Evolutionary conservation across 768 basidiomycete genomes (phyloP).

Genomic region (Termitomyces titanicus): DNA sequence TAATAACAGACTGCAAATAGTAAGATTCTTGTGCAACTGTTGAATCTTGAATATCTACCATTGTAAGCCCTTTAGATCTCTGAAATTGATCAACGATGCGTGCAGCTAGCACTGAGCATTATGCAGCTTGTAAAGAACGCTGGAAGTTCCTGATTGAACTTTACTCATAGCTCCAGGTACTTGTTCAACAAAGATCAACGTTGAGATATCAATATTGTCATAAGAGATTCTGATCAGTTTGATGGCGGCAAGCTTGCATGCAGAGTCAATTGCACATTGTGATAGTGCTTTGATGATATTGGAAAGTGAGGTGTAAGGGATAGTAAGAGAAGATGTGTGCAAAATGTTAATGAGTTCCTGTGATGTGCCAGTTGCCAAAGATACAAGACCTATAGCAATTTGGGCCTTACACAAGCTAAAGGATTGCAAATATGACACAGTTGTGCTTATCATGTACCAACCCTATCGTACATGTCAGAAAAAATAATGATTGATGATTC

Average conservation of each 20-base stretch:
- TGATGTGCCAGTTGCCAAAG: conserved; percentile 2
- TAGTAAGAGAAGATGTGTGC: conserved; percentile 1
- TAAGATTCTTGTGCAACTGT: neutral
- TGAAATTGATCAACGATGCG: neutral
- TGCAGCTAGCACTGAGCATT: neutral
- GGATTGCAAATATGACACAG: too few relatives aligned
- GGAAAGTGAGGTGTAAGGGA: conserved; percentile 4
- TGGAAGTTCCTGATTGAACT: conserved; percentile 33
- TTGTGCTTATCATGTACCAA: too few relatives aligned
- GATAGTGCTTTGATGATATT: conserved; percentile 4
- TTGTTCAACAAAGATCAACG: conserved; percentile 29
- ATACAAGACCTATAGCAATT: conserved; percentile 4
- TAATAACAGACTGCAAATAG: neutral
- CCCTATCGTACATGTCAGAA: too few relatives aligned
- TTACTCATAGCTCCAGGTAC: conserved; percentile 20
- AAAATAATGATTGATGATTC: too few relatives aligned
- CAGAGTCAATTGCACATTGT: conserved; percentile 1
- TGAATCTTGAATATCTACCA: conserved; percentile 6
- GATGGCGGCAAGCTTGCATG: conserved; percentile 2
- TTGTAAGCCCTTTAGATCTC: neutral
- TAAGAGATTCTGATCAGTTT: conserved; percentile 1
- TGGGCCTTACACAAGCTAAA: too few relatives aligned
- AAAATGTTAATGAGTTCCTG: neutral
- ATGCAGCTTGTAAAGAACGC: neutral
- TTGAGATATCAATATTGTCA: conserved; percentile 6